Evolutionary conservation across 2,329 filamentous ascomycete genomes (phyloP), one percentile per base, ranked within the genome.

Genomic region (Nakataea oryzae): DNA sequence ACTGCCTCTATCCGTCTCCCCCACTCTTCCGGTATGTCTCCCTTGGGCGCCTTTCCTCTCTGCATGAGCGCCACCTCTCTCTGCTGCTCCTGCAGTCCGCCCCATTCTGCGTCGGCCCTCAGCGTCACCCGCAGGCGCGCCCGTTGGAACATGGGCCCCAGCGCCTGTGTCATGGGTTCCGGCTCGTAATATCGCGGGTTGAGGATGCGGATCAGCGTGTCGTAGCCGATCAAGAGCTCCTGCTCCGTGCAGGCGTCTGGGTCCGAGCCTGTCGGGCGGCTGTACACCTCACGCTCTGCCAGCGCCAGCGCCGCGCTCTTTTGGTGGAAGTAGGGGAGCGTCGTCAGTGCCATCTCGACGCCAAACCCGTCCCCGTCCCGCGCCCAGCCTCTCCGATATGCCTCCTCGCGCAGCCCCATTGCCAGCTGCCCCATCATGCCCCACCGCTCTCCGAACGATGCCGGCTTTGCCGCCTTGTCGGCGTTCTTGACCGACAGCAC

Each of bases 381-480:
- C 14, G 34, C 54, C 57, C 47, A 63, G 56, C 12, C n/a, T 4
- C n/a, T 1, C 32, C 4, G n/a, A 27, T 29, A 72, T 57, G 41
- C 17, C n/a, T 66, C 65, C 5, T 63, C 62, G 3, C 78, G 72
- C 32, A 85, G 67, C 1, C 88, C 86, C 59, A 75, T 71, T 2
- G 86, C 87, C 66, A 93, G 87, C 0, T 83, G 73, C 27, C 83
- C 81, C 87, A 93, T 92, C 79, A 93, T 85, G 7, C 80, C 79
- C 32, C 93, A 74, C 6, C 90, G 78, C 61, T 89, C 78, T 55
- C 83, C 82, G 66, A 92, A 90, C 3, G 80, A 75, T 0, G 88
- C 89, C 0, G 90, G 87, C 64, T 84, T 85, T 7, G 86, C 81
- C 12, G 80, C 78, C 72, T 88, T 88, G 68, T 89, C 86, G 3